These are phyloP conservation scores for Dissoconium aciculare DNA, from an alignment of 2,329 filamentous ascomycete genomes.

Conservation along the genomic window DNA sequence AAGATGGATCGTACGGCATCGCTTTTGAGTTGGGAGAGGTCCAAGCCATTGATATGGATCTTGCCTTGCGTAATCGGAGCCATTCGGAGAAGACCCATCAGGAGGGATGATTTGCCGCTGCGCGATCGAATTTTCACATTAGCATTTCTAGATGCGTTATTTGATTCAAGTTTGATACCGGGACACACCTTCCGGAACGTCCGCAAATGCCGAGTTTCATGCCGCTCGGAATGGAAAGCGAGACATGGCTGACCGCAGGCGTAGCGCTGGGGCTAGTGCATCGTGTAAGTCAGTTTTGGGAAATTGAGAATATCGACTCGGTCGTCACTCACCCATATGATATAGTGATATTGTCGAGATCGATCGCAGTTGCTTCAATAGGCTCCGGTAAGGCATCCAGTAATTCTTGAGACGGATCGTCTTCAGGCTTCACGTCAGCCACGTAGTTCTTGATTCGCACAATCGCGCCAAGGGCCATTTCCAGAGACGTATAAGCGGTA, in stretches of 20 bases:
- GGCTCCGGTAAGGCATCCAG: too few relatives aligned
- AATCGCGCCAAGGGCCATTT: conserved; percentile 44
- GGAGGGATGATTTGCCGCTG: conserved; percentile 38
- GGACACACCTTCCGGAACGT: conserved; percentile 24
- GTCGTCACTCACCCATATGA: too few relatives aligned
- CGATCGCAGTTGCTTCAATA: too few relatives aligned
- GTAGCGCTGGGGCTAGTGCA: too few relatives aligned
- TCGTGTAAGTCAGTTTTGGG: too few relatives aligned
- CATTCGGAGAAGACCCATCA: conserved; percentile 36
- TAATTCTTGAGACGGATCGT: too few relatives aligned
- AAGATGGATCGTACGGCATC: conserved; percentile 32
- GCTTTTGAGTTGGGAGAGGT: conserved; percentile 31
- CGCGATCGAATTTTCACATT: too few relatives aligned
- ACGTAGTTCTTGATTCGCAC: conserved; percentile 41
- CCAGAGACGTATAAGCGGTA: conserved; percentile 40
- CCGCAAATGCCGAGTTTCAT: conserved; percentile 25
- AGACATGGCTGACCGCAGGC: conserved; percentile 15
- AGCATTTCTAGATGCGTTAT: too few relatives aligned
- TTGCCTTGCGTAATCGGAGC: conserved; percentile 30
- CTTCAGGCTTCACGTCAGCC: conserved; percentile 30
- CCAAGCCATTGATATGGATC: conserved; percentile 35
- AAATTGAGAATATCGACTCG: too few relatives aligned
- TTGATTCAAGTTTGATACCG: too few relatives aligned
- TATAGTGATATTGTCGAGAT: too few relatives aligned
- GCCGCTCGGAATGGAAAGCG: conserved; percentile 18